These are phyloP conservation scores for Diaporthe sp. DNA, from an alignment of 2,329 filamentous ascomycete genomes.

Conservation along the genomic window DNA sequence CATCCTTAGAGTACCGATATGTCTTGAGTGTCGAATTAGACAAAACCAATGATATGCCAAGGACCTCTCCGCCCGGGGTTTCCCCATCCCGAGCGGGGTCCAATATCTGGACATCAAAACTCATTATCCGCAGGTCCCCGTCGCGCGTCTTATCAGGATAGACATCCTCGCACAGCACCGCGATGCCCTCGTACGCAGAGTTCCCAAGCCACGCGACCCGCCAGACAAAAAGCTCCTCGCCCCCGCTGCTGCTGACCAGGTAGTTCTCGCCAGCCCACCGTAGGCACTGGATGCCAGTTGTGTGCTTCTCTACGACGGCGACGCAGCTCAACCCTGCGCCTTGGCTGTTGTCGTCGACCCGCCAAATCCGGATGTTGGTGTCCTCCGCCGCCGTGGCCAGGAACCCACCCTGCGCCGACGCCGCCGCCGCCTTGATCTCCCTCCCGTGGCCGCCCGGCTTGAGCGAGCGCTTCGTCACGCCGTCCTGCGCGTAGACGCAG, in stretches of 20 bases:
- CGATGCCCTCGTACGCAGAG: conserved; percentile 61
- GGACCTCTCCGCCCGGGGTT: conserved; percentile 48
- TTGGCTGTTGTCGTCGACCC: conserved; percentile 49
- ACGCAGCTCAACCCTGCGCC: conserved; percentile 58
- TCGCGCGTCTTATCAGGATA: conserved; percentile 63
- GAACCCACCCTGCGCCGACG: conserved; percentile 47
- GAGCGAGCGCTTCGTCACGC: conserved; percentile 59
- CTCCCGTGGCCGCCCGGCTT: conserved; percentile 84
- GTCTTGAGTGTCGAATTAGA: conserved; percentile 85
- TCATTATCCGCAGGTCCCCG: conserved; percentile 83
- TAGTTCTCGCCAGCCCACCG: conserved; percentile 79
- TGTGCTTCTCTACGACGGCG: conserved; percentile 80
- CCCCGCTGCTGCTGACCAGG: conserved; percentile 88
- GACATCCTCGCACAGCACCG: conserved; percentile 68
- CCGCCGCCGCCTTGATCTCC: conserved; percentile 75
- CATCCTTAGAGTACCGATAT: conserved; percentile 60
- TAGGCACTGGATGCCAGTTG: conserved; percentile 84
- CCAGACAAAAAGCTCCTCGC: conserved; percentile 93
- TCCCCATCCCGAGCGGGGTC: conserved; percentile 35
- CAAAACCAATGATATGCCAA: conserved; percentile 78
- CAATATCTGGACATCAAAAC: conserved; percentile 72
- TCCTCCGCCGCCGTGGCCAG: conserved; percentile 81
- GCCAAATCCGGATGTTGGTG: conserved; percentile 80
- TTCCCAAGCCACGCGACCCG: conserved; percentile 66
- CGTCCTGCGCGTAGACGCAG: conserved; percentile 58